Evolutionary conservation across 2,329 filamentous ascomycete species (phyloP), one percentile per base, ranked within the genome.

Genomic region (Setomelanomma holmii): DNA sequence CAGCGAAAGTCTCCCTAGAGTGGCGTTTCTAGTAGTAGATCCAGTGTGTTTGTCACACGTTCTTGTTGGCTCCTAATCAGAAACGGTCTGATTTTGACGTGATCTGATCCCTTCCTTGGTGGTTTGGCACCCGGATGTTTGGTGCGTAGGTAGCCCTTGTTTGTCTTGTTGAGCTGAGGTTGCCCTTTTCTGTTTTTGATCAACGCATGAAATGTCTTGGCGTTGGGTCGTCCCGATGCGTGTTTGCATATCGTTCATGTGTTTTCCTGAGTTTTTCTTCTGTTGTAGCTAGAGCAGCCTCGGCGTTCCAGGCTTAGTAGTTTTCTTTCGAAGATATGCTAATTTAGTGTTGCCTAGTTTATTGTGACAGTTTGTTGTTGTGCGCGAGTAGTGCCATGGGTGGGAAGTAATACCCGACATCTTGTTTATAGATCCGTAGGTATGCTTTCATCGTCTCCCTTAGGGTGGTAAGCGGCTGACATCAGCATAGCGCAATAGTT

Each of bases 271-370:
- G 40, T 47, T 53, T n/a, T n/a, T n/a, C 19, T 24, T 53, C 20
- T 33, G 21, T 16, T 19, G 20, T 24, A 21, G 10, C 34, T 33
- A 33, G 10, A 34, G 33, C 4, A 10, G 10, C 21, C 39, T 27
- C 22, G 22, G 30, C 38, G n/a, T n/a, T 49, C 43, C 27, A 36
- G 14, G n/a, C 27, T 34, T 35, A 45, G 42, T 34, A 54, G 35
- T 14, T 24, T 54, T 49, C 27, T 38, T 51, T 44, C 40, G 51
- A 55, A 55, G 34, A 55, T 39, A 45, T 55, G 41, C 45, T 40
- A n/a, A n/a, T n/a, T n/a, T n/a, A 16, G 43, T 55, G 17, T 49
- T 41, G 43, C 30, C 38, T 11, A 43, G 44, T 43, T 44, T 38
- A 38, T 45, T 40, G 16, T 33, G 20, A 23, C 39, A 36, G 2